Evolutionary conservation across 2,329 filamentous ascomycete species (phyloP).

Genomic region (Mollisia scopiformis): DNA sequence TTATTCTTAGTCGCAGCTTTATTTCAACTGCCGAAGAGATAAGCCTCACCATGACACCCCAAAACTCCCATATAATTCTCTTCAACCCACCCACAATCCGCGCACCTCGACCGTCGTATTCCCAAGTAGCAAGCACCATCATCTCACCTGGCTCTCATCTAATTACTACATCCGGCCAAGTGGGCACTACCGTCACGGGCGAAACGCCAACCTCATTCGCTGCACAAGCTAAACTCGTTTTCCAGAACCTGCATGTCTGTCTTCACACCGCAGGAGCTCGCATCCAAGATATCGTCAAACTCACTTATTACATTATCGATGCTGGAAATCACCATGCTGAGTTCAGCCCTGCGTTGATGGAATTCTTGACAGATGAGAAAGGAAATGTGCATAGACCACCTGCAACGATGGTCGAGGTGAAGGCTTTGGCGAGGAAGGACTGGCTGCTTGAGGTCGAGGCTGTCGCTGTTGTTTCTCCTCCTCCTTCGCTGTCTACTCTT

Average conservation of each 20-base stretch:
- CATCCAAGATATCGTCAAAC: slow-evolving; percentile 5
- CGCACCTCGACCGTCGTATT: slow-evolving; percentile 2
- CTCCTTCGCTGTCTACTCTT: not conserved
- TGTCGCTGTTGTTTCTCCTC: slow-evolving; percentile 2
- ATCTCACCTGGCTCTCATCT: not conserved
- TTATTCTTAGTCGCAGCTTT: not conserved
- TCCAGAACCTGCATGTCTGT: slow-evolving; percentile 4
- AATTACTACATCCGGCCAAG: slow-evolving; percentile 7
- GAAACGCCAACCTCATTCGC: not conserved
- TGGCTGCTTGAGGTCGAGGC: slow-evolving; percentile 11
- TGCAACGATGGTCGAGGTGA: not conserved
- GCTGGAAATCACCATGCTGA: not conserved
- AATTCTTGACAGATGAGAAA: slow-evolving; percentile 3
- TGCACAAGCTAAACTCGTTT: slow-evolving; percentile 5
- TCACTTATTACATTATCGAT: slow-evolving; percentile 7
- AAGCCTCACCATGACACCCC: not conserved
- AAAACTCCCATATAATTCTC: not conserved
- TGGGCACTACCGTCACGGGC: not conserved
- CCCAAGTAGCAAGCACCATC: slow-evolving; percentile 3
- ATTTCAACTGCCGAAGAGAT: not conserved
- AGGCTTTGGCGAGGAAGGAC: not conserved
- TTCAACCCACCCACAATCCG: not conserved
- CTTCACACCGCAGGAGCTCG: slow-evolving; percentile 2
- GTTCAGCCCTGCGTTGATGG: not conserved
- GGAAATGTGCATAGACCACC: not conserved